Base-by-base conservation (phyloP, 2,329 filamentous ascomycete species). In the Arthrinium phaeospermum region DNA sequence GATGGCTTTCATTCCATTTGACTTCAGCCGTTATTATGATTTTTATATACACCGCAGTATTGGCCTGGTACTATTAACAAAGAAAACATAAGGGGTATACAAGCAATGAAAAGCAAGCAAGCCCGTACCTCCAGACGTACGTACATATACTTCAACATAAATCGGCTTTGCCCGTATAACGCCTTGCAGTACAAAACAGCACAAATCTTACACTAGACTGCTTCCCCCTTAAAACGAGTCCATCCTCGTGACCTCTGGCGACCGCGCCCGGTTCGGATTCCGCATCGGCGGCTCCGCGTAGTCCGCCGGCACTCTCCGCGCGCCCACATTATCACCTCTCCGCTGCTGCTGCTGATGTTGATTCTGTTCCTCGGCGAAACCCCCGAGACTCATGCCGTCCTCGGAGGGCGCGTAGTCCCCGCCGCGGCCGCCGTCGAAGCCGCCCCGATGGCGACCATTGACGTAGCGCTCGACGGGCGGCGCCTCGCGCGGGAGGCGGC, bases 401-500 rank as follows among this genome's bases (percentile, higher is more conserved):
- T 74, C 73, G 16, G 73, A 64, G 8, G 10, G 34, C 41, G 30
- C 45, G 51, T 49, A 53, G 47, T 46, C 37, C 4, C 47, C 47
- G 3, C 47, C 47, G 8, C 22, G 3, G 10, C n/a, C 19, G 8
- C 19, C 19, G 57, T 41, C 22, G 34, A 64, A 41, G 45, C 45
- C 19, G 27, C 16, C 16, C 27, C 24, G 45, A 14, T 22, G 67
- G 45, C 67, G 67, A 3, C 57, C 57, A 19, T 64, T 46, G 19
- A 76, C 72, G n/a, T 72, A 69, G 2, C 70, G 70, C 13, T 75
- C 74, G 4, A 81, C 79, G 1, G 76, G 77, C 14, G 78, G 79
- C 4, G 78, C 79, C n/a, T 75, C 76, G 10, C 74, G 73, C 8
- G 71, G 30, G 27, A 71, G 69, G 13, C 74, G 71, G 7, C 45